These are phyloP conservation scores for Colletotrichum sp. DNA, from an alignment of 2,329 filamentous ascomycete genomes.

Conservation along the genomic window DNA sequence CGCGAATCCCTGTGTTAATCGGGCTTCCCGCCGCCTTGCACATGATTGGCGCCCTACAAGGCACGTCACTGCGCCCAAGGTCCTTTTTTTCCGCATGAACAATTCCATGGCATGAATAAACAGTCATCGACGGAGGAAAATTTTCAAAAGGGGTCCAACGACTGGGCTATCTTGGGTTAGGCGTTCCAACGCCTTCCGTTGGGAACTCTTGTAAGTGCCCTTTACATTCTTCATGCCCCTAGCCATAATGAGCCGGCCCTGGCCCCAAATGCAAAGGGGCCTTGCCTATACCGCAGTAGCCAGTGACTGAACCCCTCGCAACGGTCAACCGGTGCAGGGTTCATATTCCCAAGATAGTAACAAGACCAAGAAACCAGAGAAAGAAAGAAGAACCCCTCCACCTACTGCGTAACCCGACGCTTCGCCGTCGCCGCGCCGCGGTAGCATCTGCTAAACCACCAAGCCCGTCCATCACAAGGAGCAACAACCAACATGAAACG, in stretches of 20 bases:
- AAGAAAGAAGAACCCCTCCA: not conserved
- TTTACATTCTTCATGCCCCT: not conserved
- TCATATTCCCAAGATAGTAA: not conserved
- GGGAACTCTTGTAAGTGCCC: not conserved
- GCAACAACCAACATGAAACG: not conserved
- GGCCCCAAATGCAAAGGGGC: not conserved
- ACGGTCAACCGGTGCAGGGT: not conserved
- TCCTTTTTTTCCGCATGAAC: not conserved
- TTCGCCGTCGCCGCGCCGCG: not conserved
- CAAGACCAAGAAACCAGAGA: not conserved
- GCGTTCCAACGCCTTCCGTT: not conserved
- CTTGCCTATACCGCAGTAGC: not conserved
- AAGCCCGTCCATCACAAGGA: not conserved
- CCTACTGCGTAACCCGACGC: fast-evolving
- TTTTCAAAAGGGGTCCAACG: not conserved
- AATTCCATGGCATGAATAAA: constrained; percentile 8
- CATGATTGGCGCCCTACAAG: not conserved
- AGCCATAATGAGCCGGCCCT: not conserved
- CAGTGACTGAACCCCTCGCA: not conserved
- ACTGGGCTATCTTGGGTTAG: not conserved
- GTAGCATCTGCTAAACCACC: not conserved
- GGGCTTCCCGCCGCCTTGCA: constrained; percentile 10
- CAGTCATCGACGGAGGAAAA: not conserved
- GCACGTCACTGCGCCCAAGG: constrained; percentile 2
- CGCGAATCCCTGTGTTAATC: constrained; percentile 16